A percentile compares a stretch with the other conserved stretches of the same genome.
Conservation (phyloP, 2,329 filamentous ascomycete species). For the Dendryphion nanum region DNA sequence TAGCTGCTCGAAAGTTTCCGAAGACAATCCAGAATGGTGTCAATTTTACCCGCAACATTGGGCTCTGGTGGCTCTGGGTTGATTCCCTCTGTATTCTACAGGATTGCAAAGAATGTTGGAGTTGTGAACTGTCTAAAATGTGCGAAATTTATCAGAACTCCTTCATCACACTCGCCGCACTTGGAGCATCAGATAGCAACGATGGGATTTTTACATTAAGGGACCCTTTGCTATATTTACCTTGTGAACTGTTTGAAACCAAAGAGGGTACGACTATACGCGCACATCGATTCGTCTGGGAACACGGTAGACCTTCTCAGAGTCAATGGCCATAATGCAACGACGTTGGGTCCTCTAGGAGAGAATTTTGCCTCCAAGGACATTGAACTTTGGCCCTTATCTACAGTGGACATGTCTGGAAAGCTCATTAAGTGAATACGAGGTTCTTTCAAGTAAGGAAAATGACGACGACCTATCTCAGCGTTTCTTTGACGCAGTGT, state of each 20-base stretch:
- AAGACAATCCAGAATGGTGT: background rate
- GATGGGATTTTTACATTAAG: background rate
- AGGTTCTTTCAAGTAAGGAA: too few relatives aligned
- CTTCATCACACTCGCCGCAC: background rate
- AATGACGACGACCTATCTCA: too few relatives aligned
- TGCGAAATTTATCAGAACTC: background rate
- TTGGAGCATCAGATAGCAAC: background rate
- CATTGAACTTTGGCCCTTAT: too few relatives aligned
- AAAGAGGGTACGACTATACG: background rate
- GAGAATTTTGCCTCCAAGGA: too few relatives aligned
- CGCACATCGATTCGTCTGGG: too few relatives aligned
- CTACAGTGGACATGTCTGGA: too few relatives aligned
- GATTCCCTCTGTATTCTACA: slow-evolving; percentile 8
- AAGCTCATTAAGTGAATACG: too few relatives aligned
- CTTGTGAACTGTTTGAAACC: background rate
- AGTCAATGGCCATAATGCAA: too few relatives aligned
- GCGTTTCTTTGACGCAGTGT: too few relatives aligned
- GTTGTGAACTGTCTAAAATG: background rate
- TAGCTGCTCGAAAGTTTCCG: background rate
- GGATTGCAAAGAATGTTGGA: background rate
- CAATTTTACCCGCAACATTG: background rate
- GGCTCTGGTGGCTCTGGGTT: slow-evolving; percentile 10
- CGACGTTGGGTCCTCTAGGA: too few relatives aligned
- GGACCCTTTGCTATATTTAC: background rate
- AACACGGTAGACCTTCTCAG: too few relatives aligned